A percentile compares a stretch with the other conserved stretches of the same genome.
Evolutionary conservation across 345 rosid genomes (phyloP).

Genomic region (Eucalyptus marginata): DNA sequence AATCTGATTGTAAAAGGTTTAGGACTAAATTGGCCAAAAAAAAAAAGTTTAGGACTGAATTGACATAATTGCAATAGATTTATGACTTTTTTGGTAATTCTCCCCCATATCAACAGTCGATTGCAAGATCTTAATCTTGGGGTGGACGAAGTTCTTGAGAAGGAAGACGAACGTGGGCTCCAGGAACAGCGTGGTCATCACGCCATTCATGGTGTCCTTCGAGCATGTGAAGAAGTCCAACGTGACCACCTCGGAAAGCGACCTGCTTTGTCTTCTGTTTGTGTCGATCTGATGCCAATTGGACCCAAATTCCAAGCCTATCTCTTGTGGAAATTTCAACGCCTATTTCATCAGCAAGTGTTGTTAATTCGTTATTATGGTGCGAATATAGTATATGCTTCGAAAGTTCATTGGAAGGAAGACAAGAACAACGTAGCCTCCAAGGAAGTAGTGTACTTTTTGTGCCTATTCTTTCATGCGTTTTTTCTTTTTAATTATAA

Average conservation of each 20-base stretch:
- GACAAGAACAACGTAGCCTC: neutral
- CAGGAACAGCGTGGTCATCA: neutral
- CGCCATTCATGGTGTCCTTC: neutral
- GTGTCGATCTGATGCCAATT: neutral
- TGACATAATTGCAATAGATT: too few species aligned
- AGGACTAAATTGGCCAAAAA: too few species aligned
- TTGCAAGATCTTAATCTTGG: neutral
- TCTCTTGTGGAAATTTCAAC: neutral
- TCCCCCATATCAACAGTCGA: too few species aligned
- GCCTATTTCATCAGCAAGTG: neutral
- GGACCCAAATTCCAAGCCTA: neutral
- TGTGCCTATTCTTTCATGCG: neutral
- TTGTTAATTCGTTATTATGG: neutral
- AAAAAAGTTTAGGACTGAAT: too few species aligned
- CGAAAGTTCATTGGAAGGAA: neutral
- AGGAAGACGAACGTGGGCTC: neutral
- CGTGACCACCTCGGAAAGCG: neutral
- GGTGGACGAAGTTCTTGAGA: neutral
- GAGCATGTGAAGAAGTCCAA: neutral
- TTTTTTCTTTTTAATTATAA: neutral
- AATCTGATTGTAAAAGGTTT: too few species aligned
- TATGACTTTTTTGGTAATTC: too few species aligned
- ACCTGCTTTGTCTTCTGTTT: neutral
- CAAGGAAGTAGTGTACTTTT: neutral
- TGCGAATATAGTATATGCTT: neutral